A percentile compares a stretch with the other conserved stretches of the same genome.
These are phyloP conservation scores for Skeletonema potamos DNA, from an alignment of 108 stramenopile genomes.

Conservation along the genomic window DNA sequence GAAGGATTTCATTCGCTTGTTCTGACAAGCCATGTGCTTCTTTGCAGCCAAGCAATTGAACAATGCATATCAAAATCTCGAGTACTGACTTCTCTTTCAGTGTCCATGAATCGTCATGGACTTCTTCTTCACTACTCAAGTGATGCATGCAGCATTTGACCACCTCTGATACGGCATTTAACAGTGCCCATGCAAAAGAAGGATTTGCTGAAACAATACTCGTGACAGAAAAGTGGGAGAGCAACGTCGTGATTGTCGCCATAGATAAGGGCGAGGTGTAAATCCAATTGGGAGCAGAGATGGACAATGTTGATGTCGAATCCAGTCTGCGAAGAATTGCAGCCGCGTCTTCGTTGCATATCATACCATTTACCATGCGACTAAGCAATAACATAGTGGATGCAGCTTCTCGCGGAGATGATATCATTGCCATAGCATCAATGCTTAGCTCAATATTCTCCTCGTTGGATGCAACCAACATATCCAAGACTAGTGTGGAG, in stretches of 20 bases:
- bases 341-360: conserved; percentile 10
- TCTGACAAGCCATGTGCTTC: conserved; percentile 9
- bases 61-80: conserved; percentile 22
- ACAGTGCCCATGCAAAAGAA: conserved; percentile 34
- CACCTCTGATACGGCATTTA: conserved; percentile 26
- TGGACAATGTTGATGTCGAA: conserved; percentile 2
- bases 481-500: conserved; percentile 8
- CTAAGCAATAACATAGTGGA: conserved; percentile 33
- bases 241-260: conserved; percentile 2
- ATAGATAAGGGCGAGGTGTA: neutral
- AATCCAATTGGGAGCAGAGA: conserved; percentile 26
- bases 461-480: neutral
- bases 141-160: conserved; percentile 8
- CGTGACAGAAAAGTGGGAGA: conserved; percentile 5
- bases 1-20: conserved; percentile 12
- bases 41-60: conserved; percentile 33
- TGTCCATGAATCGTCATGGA: neutral
- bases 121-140: neutral
- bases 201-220: conserved; percentile 15
- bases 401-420: conserved; percentile 29
- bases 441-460: neutral
- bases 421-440: neutral
- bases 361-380: conserved; percentile 34
- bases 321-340: conserved; percentile 13
- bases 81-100: conserved; percentile 7